Evolutionary conservation across 2,329 filamentous ascomycete species (phyloP).

Genomic region (Leptodontidium sp.): DNA sequence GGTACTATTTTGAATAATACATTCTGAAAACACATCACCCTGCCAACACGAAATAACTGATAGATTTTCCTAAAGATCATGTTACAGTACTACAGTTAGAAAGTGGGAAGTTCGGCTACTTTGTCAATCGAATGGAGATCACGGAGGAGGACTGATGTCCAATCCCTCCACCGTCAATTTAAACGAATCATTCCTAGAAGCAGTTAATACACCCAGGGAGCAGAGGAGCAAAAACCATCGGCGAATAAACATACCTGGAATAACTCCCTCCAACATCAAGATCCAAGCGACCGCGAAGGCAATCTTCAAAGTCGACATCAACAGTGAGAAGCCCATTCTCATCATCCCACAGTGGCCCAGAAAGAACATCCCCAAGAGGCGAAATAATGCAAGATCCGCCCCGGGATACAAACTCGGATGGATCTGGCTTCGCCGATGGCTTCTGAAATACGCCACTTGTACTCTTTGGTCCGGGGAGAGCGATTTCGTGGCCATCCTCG

Average conservation of each 20-base stretch:
- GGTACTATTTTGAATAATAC: no score
- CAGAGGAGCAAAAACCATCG: no score
- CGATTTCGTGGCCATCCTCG: constrained; percentile 63
- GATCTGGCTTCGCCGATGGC: constrained; percentile 29
- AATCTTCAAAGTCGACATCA: constrained; percentile 89
- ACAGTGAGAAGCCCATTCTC: constrained; percentile 72
- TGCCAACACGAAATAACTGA: no score
- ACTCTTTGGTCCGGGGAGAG: constrained; percentile 44
- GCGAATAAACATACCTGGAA: constrained; percentile 65
- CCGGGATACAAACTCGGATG: constrained; percentile 58
- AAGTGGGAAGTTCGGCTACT: no score
- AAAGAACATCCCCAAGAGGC: constrained; percentile 80
- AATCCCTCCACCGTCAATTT: constrained; percentile 66
- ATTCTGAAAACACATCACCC: no score
- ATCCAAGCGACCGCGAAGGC: constrained; percentile 81
- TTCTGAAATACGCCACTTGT: neutral
- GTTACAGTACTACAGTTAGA: no score
- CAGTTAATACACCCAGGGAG: constrained; percentile 27
- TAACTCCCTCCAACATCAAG: constrained; percentile 88
- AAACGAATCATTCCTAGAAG: constrained; percentile 65
- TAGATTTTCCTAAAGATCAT: no score
- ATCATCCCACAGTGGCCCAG: constrained; percentile 82
- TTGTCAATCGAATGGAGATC: neutral
- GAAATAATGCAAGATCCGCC: constrained; percentile 86
- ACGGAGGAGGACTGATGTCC: constrained; percentile 65